Evolutionary conservation across 805 yeast species (phyloP).

Genomic region (Wickerhamia fluorescens): DNA sequence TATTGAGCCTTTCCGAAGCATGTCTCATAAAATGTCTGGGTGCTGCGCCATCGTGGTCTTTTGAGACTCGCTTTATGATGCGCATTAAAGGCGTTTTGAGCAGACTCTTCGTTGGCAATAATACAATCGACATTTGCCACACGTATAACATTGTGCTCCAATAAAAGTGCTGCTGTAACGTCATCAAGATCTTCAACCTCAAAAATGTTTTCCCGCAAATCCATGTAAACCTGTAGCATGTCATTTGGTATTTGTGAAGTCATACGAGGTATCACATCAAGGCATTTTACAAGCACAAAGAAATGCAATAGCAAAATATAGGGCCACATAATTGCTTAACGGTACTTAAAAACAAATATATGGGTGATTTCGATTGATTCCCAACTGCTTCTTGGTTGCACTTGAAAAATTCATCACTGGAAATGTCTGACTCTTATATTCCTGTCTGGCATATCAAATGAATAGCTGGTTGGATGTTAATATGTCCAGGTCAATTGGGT

Average conservation of each 20-base stretch:
- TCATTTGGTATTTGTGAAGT: conserved; percentile 19
- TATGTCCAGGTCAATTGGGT: too few species aligned
- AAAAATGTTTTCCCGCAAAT: conserved; percentile 21
- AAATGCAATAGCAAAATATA: too few species aligned
- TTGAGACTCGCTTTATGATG: conserved; percentile 1
- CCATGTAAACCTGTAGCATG: conserved; percentile 52
- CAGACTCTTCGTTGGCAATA: conserved; percentile 3
- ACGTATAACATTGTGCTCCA: conserved; percentile 21
- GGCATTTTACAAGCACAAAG: too few species aligned
- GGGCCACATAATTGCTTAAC: too few species aligned
- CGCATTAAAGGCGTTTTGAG: conserved; percentile 2
- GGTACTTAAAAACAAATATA: too few species aligned
- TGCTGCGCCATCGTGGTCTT: not conserved
- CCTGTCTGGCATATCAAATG: too few species aligned
- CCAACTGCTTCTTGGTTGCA: too few species aligned
- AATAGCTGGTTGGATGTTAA: too few species aligned
- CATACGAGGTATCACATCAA: not conserved
- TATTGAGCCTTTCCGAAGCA: conserved; percentile 1
- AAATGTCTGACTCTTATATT: too few species aligned
- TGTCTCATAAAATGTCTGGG: not conserved
- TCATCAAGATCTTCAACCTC: conserved; percentile 2
- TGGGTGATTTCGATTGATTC: too few species aligned
- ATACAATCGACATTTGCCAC: conserved; percentile 2
- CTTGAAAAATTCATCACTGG: too few species aligned
- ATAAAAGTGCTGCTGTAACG: conserved; percentile 32